Evolutionary conservation across 176 grass and related monocot species (phyloP).

Genomic region (Secale cereale): DNA sequence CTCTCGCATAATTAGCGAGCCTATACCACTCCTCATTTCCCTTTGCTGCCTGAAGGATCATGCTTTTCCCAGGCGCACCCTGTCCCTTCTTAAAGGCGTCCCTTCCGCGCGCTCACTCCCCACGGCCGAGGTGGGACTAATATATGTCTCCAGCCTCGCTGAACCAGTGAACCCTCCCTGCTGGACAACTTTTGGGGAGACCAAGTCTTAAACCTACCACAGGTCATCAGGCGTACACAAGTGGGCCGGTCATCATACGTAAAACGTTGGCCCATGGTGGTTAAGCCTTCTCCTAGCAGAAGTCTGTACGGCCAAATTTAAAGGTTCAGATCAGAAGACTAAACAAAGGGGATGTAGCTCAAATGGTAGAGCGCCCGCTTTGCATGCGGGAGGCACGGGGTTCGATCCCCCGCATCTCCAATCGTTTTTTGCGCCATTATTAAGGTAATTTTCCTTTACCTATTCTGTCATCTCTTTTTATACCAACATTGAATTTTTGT

Average conservation of each 20-base stretch:
- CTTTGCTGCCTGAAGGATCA: background rate
- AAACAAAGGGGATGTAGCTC: constrained; percentile 49
- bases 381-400: constrained; percentile 99
- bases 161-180: too few species aligned
- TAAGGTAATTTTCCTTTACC: too few species aligned
- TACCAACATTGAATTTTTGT: too few species aligned
- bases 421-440: too few species aligned
- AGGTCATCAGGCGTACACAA: too few species aligned
- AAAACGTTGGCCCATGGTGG: too few species aligned
- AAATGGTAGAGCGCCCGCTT: constrained; percentile 99
- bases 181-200: too few species aligned
- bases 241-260: too few species aligned
- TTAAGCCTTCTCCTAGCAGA: too few species aligned
- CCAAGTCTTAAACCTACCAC: too few species aligned
- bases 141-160: background rate
- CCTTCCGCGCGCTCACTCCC: background rate
- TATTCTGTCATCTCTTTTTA: too few species aligned
- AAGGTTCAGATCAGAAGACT: fast-evolving
- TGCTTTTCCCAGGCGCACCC: background rate
- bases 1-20: background rate
- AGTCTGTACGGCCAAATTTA: too few species aligned
- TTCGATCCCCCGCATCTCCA: constrained; percentile 98
- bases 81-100: background rate
- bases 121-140: background rate
- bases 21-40: background rate